Base-by-base conservation (phyloP, 177 flowering plant species). In the Vitis hybrid region DNA sequence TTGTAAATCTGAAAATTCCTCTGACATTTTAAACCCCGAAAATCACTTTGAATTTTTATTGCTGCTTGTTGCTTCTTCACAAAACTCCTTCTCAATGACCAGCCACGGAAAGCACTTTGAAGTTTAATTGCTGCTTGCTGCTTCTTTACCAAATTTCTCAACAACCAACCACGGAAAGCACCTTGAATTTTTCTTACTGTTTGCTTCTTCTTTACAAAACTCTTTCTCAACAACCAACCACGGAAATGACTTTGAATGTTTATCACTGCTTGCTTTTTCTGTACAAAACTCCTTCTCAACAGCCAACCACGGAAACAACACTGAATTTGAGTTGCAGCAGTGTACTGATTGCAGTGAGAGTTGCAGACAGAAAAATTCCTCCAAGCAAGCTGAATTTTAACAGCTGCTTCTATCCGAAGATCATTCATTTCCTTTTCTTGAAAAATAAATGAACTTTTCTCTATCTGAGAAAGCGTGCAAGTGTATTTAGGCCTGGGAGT, bases 281-380 rank as follows among this genome's bases (percentile, higher is more conserved):
- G 67, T 21, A 60, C n/a, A 62, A 76, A 84, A 27, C 17, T 74
- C 70, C 59, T 79, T 64, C 77, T 83, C 62, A 59, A 57, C 52
- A 79, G n/a, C 83, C 82, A 76, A 40, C 83, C 72, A 59, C 85
- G 82, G 50, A 70, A 71, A 71, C 74, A 68, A 62, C 84, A 62
- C 57, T 89, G 90, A 72, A 84, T 78, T 72, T 68, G 85, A 48
- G 79, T 83, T 56, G 92, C 92, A 65, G 95, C 89, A 69, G 55
- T 52, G 32, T 70, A 62, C 62, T 81, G 71, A 5, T 65, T 62
- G 19, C 19, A 64, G 30, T 79, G 35, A 71, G 70, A 74, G 3
- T 62, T 83, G 50, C 65, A 1, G n/a, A 51, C 5, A 8, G 15
- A 30, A 61, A 65, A 75, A 15, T 60, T 73, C 71, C 68, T 74